phyloP scores from a whole-genome alignment of 2,329 filamentous ascomycete species.

The Bipolaris victoriae region DNA sequence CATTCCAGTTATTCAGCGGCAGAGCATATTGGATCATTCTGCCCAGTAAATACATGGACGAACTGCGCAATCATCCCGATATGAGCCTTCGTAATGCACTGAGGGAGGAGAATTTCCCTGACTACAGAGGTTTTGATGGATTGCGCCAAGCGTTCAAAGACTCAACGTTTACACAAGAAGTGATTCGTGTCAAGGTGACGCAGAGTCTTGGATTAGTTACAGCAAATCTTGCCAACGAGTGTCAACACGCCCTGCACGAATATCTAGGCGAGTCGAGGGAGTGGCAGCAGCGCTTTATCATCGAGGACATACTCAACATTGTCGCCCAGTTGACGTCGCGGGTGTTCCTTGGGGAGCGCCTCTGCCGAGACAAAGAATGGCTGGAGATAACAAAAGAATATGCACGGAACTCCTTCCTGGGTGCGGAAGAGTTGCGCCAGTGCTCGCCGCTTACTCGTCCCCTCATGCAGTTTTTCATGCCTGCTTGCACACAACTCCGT shows the following conservation, averaged over 20 bases:
- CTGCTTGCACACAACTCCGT: conserved; percentile 1
- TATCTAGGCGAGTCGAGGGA: conserved; percentile 5
- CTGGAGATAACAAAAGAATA: conserved; percentile 4
- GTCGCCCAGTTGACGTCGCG: conserved; percentile 6
- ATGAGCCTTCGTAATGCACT: conserved; percentile 6
- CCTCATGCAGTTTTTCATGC: conserved; percentile 4
- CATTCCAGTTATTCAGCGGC: conserved; percentile 3
- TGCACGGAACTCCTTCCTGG: conserved; percentile 1
- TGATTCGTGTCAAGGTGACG: conserved; percentile 6
- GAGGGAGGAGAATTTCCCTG: conserved; percentile 2
- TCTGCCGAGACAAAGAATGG: conserved; percentile 3
- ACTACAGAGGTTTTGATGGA: conserved; percentile 6
- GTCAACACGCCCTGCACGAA: conserved; percentile 3
- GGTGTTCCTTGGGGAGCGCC: conserved; percentile 1
- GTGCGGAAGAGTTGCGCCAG: background rate
- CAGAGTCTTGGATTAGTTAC: conserved; percentile 7
- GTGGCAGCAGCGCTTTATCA: conserved; percentile 6
- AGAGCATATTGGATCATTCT: conserved; percentile 1
- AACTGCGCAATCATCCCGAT: conserved; percentile 4
- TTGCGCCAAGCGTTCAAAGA: conserved; percentile 5
- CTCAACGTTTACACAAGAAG: conserved; percentile 6
- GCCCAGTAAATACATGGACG: conserved; percentile 6
- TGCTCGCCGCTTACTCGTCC: conserved; percentile 3
- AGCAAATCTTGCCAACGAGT: conserved; percentile 3
- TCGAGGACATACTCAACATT: conserved; percentile 7